These are phyloP conservation scores for Craterostigma plantagineum DNA, from an alignment of 257 asterid genomes.

Conservation along the genomic window DNA sequence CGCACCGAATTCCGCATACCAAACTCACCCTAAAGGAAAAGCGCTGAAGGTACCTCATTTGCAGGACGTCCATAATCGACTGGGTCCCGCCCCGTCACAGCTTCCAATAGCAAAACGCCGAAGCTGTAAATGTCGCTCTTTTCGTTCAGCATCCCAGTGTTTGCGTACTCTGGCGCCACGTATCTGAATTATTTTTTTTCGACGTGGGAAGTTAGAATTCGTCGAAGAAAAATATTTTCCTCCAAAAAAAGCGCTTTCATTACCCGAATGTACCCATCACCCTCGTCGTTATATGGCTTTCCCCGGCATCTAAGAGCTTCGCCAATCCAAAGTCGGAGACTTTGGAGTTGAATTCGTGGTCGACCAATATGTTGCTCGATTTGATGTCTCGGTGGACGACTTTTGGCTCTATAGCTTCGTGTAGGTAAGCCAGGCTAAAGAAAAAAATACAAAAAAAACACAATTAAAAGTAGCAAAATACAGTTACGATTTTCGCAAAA, in stretches of 20 bases:
- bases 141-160: conserved; percentile 50
- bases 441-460: background rate
- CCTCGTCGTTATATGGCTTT: conserved; percentile 55
- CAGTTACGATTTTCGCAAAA: background rate
- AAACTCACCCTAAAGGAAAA: no score
- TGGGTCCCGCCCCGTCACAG: conserved; percentile 61
- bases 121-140: conserved; percentile 65
- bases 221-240: no score
- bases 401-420: conserved; percentile 65
- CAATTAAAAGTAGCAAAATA: no score
- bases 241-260: conserved; percentile 15
- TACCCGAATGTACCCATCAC: conserved; percentile 80
- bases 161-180: conserved; percentile 73
- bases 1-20: no score
- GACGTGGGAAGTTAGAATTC: no score
- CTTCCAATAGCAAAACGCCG: conserved; percentile 49
- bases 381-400: conserved; percentile 65
- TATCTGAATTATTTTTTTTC: no score
- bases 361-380: conserved; percentile 59
- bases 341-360: conserved; percentile 48
- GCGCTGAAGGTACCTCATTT: conserved; percentile 42
- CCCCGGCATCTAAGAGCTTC: conserved; percentile 53
- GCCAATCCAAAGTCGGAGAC: conserved; percentile 70
- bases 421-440: conserved; percentile 57
- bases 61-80: conserved; percentile 64